phyloP scores from a whole-genome alignment of 176 grass and related monocot species.

The Thinopyrum elongatum region DNA sequence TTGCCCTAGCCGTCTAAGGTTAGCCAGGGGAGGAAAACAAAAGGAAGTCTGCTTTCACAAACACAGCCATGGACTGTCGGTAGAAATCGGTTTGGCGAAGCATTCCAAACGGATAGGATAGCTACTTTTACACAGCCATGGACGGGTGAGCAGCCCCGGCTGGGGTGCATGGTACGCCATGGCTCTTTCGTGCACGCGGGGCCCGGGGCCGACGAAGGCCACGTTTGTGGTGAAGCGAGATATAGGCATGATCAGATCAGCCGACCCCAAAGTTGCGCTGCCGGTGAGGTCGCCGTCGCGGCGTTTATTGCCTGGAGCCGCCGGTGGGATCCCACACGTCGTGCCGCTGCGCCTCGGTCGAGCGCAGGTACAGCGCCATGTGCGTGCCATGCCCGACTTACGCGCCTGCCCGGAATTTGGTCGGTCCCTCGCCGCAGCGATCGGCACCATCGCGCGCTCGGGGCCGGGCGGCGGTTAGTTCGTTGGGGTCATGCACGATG shows the following conservation, averaged over 20 bases:
- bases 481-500: slow-evolving; percentile 24
- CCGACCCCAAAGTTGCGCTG: not conserved
- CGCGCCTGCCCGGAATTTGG: not conserved
- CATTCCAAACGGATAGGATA: too few species aligned
- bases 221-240: slow-evolving; percentile 9
- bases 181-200: not conserved
- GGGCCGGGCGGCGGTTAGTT: slow-evolving; percentile 23
- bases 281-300: slow-evolving; percentile 44
- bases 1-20: too few species aligned
- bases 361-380: slow-evolving; percentile 22
- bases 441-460: not conserved
- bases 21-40: too few species aligned
- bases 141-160: too few species aligned
- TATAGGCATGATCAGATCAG: not conserved
- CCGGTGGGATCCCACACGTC: not conserved
- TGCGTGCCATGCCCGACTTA: slow-evolving; percentile 13
- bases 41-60: too few species aligned
- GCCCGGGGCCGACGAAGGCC: slow-evolving; percentile 3
- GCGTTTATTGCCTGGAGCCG: slow-evolving; percentile 34
- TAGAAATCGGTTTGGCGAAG: too few species aligned
- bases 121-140: not conserved
- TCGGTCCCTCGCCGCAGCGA: not conserved
- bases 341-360: too few species aligned
- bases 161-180: not conserved
- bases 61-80: too few species aligned